Base-by-base conservation (phyloP, 768 basidiomycete genomes). In the Suillus spraguei region DNA sequence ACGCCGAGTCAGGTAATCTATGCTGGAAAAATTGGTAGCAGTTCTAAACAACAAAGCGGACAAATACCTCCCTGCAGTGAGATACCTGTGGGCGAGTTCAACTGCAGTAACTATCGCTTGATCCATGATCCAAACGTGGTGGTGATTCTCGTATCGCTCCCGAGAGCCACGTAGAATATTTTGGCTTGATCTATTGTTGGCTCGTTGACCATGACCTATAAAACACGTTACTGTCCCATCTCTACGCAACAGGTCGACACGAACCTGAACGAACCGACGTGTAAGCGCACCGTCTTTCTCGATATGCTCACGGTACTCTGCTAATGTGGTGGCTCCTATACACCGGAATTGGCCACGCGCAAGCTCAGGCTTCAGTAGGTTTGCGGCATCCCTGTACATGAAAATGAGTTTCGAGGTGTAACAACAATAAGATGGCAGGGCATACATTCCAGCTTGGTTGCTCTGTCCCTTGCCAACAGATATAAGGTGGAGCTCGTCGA, bases 231-330 rank as follows among this genome's bases (percentile, higher is more conserved):
- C 20, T 9, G 11, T n/a, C 10, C 44, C n/a, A 46, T n/a, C 44
- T 46, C 10, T 46, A 46, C n/a, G n/a, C 10, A 46, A n/a, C n/a
- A 46, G 44, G n/a, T 4, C 8, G 11, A 11, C 32, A 47, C 63
- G 17, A 36, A 39, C 63, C 47, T 63, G 63, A 16, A 58, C 63
- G 32, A 63, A 63, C 52, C 63, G 63, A 13, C 63, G 63, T 16
- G 54, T 58, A 60, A 63, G 63, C 20, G 63, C 63, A 5, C 63
- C 63, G 32, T 63, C 63, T 63, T 63, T 63, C 36, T 63, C 63
- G 33, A 63, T 63, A 41, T 63, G 59, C 28, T 63, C 63, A 44
- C 63, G 63, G 52, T 59, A 63, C 32, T 63, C 63, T 22, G 63
- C 44, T 7, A 60, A 32, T 9, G 63, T 63, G 8, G 63, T 63